These are phyloP conservation scores for Vinca minor DNA, from an alignment of 257 asterid genomes.

Conservation along the genomic window DNA sequence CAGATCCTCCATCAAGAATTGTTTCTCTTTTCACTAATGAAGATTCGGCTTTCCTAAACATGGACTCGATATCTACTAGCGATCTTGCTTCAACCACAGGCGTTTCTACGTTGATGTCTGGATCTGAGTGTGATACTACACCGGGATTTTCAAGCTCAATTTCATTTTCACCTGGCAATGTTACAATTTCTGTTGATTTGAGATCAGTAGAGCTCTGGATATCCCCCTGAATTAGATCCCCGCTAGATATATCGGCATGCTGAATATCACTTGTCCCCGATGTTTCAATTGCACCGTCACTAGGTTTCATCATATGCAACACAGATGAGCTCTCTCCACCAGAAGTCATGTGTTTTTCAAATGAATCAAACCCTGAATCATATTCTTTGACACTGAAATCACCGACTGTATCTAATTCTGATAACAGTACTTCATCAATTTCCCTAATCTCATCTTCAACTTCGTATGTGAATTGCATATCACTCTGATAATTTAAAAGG, in stretches of 20 bases:
- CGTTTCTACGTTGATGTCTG: constrained; percentile 17
- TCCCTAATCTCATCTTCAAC: constrained; percentile 55
- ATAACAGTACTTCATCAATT: constrained; percentile 60
- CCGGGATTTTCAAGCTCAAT: constrained; percentile 10
- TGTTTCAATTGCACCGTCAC: constrained; percentile 15
- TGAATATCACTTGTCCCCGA: constrained; percentile 21
- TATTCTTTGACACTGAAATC: constrained; percentile 46
- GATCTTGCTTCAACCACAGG: constrained; percentile 27
- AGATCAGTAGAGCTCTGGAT: constrained; percentile 19
- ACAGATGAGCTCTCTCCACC: constrained; percentile 26
- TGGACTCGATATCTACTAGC: constrained; percentile 20
- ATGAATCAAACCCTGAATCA: constrained; percentile 29
- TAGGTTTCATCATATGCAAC: constrained; percentile 19
- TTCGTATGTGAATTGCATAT: constrained; percentile 38
- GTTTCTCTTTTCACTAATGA: constrained; percentile 14
- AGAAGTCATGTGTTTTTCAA: constrained; percentile 25
- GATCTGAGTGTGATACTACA: constrained; percentile 11
- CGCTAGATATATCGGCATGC: constrained; percentile 21
- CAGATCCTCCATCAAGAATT: constrained; percentile 7
- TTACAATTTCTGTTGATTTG: constrained; percentile 19
- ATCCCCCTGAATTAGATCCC: constrained; percentile 25
- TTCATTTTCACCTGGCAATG: constrained; percentile 12
- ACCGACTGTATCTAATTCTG: constrained; percentile 66
- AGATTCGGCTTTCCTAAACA: constrained; percentile 23
- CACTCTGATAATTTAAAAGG: constrained; percentile 25